Evolutionary conservation across 805 yeast species (phyloP).

Genomic region (Candida multigemmis): DNA sequence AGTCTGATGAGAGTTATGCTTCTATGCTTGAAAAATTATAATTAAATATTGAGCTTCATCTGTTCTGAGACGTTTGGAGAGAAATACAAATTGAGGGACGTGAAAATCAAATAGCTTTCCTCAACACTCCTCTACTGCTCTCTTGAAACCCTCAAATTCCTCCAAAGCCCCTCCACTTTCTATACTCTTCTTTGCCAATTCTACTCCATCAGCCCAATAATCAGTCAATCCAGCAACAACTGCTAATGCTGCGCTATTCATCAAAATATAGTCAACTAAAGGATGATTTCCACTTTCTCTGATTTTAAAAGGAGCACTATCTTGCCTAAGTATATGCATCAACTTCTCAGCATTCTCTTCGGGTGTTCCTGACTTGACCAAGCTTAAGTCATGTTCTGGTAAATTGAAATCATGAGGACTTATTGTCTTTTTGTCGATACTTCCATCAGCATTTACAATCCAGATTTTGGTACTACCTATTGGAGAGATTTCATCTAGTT

Average conservation of each 20-base stretch:
- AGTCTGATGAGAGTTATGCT: no score
- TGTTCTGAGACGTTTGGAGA: no score
- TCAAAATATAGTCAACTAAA: conserved; percentile 76
- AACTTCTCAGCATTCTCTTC: conserved; percentile 67
- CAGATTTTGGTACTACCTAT: conserved; percentile 76
- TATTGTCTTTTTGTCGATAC: conserved; percentile 34
- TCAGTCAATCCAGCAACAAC: conserved; percentile 62
- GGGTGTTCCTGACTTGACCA: conserved; percentile 82
- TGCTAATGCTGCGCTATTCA: conserved; percentile 85
- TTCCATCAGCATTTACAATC: conserved; percentile 44
- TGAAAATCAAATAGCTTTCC: no score
- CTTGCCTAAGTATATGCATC: conserved; percentile 33
- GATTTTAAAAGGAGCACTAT: conserved; percentile 37
- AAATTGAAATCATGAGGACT: conserved; percentile 78
- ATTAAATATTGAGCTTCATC: no score
- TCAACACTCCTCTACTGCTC: no score
- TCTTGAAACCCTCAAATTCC: conserved; percentile 47
- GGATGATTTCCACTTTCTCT: conserved; percentile 36
- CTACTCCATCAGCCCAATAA: conserved; percentile 73
- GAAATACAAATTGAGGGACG: no score
- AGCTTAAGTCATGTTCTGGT: conserved; percentile 55
- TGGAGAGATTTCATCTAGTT: conserved; percentile 91
- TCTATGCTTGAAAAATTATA: no score
- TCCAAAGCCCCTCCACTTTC: conserved; percentile 54
- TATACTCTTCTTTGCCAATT: conserved; percentile 61